Conservation (phyloP, 257 asterid genomes). For the Jaltomata sinuosa region DNA sequence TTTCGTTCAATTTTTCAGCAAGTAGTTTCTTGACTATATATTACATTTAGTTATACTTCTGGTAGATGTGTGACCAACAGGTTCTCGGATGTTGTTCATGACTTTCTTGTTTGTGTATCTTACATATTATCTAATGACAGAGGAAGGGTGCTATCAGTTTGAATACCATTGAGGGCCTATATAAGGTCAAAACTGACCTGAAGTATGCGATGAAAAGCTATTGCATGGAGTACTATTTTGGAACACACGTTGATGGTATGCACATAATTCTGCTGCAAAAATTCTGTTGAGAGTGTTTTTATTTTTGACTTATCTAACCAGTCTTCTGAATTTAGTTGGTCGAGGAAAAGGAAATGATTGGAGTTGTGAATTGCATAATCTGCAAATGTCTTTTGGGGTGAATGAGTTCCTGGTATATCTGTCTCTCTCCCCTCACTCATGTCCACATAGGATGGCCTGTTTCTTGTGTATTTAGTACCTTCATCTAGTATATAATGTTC, state of each 20-base stretch:
- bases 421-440: constrained; percentile 16
- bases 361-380: constrained; percentile 61
- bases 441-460: not conserved
- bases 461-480: not conserved
- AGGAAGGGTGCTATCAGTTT: constrained; percentile 53
- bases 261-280: constrained; percentile 5
- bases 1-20: not conserved
- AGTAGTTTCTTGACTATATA: not conserved
- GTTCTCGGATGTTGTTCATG: not conserved
- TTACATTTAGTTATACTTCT: not conserved
- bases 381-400: constrained; percentile 85
- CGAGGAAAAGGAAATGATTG: constrained; percentile 60
- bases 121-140: constrained; percentile 27
- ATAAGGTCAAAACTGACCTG: constrained; percentile 70
- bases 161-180: constrained; percentile 43
- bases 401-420: constrained; percentile 70
- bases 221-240: constrained; percentile 74
- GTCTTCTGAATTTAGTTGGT: constrained; percentile 10
- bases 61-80: not conserved
- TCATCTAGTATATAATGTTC: not conserved
- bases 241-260: constrained; percentile 41
- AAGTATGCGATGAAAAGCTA: constrained; percentile 68
- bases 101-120: not conserved
- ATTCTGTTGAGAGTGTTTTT: not conserved
- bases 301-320: constrained; percentile 10